These are phyloP conservation scores for Microcyclospora tardicrescens DNA, from an alignment of 2,329 filamentous ascomycete genomes.

Conservation along the genomic window DNA sequence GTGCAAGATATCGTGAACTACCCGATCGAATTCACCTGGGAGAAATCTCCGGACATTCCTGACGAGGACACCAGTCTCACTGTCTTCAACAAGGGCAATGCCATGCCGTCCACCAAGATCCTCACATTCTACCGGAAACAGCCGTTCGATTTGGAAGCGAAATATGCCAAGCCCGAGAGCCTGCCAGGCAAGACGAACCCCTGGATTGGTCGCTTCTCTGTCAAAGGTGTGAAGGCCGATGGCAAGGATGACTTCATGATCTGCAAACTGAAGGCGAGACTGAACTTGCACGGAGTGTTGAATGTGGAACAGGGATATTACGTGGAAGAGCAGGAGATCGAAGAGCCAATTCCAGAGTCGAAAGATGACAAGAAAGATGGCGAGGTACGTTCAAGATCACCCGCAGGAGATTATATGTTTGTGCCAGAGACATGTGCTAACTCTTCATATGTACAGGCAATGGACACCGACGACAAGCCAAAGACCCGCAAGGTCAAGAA, in stretches of 20 bases:
- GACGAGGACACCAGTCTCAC: slow-evolving; percentile 96
- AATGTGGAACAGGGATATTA: slow-evolving; percentile 97
- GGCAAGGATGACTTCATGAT: slow-evolving; percentile 97
- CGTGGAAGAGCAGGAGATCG: slow-evolving; percentile 93
- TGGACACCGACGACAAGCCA: slow-evolving; percentile 74
- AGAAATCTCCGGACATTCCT: slow-evolving; percentile 95
- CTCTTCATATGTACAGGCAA: slow-evolving; percentile 43
- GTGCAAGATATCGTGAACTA: slow-evolving; percentile 97
- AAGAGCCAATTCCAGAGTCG: slow-evolving; percentile 75
- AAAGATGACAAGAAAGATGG: slow-evolving; percentile 46
- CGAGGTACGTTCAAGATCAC: slow-evolving; percentile 48
- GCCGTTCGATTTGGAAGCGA: slow-evolving; percentile 88
- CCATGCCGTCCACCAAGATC: slow-evolving; percentile 97
- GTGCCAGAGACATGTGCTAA: not conserved
- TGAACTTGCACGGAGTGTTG: slow-evolving; percentile 91
- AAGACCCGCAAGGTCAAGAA: slow-evolving; percentile 98
- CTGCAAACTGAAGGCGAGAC: slow-evolving; percentile 95
- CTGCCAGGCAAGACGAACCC: slow-evolving; percentile 83
- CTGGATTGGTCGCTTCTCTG: slow-evolving; percentile 94
- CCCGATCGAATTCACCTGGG: slow-evolving; percentile 97
- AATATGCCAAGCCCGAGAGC: slow-evolving; percentile 73
- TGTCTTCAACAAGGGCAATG: slow-evolving; percentile 94
- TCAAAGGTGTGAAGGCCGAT: slow-evolving; percentile 93
- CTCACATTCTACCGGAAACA: slow-evolving; percentile 99
- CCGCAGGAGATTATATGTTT: slow-evolving; percentile 9